Evolutionary conservation across 108 stramenopile genomes (phyloP), one percentile per base, ranked within the genome.

Genomic region (Nitzschia putrida): DNA sequence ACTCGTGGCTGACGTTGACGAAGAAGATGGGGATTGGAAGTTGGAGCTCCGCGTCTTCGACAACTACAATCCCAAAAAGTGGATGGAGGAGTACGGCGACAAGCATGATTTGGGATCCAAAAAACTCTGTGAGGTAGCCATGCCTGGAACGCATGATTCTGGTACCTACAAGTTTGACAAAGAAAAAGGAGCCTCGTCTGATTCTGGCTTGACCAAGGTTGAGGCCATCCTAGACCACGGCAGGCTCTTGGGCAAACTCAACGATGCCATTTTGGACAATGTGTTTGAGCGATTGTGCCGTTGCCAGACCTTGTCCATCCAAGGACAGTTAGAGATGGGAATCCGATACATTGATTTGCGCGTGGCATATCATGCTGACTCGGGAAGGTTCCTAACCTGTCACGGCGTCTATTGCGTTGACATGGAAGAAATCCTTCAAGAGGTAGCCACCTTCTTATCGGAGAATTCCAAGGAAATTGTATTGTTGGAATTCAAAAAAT

Each of bases 401-500:
- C 75, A 76, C 47, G 75, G 75, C 25, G 75, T 76, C n/a, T 69
- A 47, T 57, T 76, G 75, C 56, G 75, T 57, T 21, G 54, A 76
- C 66, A 57, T 69, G 59, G 41, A 57, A 16, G 55, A 54, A 29
- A 57, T 76, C 11, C 29, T 69, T 0, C 10, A 64, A 9, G 68
- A 76, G 41, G 44, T 76, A 4, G 55, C 41, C 24, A 14, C 37
- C 13, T 76, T 76, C 49, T 47, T 76, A n/a, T 11, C 29, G 21
- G 55, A 53, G 8, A 54, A 69, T 54, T 25, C 68, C 47, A 69
- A 64, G 53, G 75, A 76, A 69, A 69, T 76, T 52, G 68, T 76
- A 7, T 20, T 76, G 41, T 23, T 76, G 59, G 75, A 76, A 39
- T 61, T 76, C 61, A 69, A 76, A n/a, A 73, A 76, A 2, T 47